Evolutionary conservation across 2,329 filamentous ascomycete genomes (phyloP), one percentile per base, ranked within the genome.

Genomic region (Celoporthe dispersa): DNA sequence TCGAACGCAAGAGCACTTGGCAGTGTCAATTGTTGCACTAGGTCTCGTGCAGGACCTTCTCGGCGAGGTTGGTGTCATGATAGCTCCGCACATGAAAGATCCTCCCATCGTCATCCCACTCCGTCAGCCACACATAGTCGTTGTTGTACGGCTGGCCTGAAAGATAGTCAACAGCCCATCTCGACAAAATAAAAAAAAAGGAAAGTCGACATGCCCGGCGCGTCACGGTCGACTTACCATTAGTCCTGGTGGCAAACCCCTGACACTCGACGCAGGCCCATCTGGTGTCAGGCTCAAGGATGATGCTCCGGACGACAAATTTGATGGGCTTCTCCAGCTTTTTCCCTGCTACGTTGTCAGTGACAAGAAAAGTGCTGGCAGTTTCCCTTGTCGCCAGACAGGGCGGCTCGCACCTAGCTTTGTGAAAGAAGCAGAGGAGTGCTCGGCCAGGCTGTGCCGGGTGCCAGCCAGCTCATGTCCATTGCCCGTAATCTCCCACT

Each of bases 121-220:
- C n/a, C 14, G 65, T 67, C 35, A 67, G 28, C 65, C 65, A 67
- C 7, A 67, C n/a, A 39, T 67, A 67, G n/a, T 67, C 65, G 48
- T 67, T 67, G 33, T 67, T 59, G 35, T 67, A 67, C 9, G n/a
- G 51, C 37, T 67, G 14, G 22, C 65, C 51, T 66, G 28, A 2
- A n/a, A n/a, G n/a, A 6, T 8, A 12, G n/a, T 65, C 44, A 65
- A 31, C 48, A 28, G 2, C 31, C 12, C 9, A 44, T 41, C 25
- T 37, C 16, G 22, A 37, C 4, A 11, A 12, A 11, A 35, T 6
- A 16, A 59, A 19, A 25, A 39, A 14, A 22, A 3, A n/a, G 12
- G 7, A 22, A 33, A 37, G 2, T 11, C 19, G 19, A 37, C 28
- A 8, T 37, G 35, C 1, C n/a, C 16, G 33, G 19, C 14, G 33